phyloP scores from a whole-genome alignment of 2,329 filamentous ascomycete species.

The Apiospora arundinis region DNA sequence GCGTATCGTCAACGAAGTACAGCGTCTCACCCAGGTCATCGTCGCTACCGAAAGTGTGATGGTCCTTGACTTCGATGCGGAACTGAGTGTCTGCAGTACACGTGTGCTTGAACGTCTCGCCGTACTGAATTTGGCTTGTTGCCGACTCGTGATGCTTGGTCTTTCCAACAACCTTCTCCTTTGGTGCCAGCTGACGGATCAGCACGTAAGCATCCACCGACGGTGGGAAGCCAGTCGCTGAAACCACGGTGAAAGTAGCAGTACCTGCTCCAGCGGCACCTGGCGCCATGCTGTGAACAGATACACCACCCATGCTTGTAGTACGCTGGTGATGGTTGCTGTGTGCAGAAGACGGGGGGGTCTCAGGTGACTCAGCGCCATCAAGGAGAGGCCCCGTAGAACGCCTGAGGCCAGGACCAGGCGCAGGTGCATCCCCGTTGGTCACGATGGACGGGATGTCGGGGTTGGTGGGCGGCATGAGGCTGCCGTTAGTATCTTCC shows the following conservation, averaged over 20 bases:
- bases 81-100: conserved; percentile 87
- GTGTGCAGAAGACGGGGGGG: conserved; percentile 44
- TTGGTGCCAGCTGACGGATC: conserved; percentile 70
- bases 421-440: conserved; percentile 46
- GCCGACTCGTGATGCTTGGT: conserved; percentile 86
- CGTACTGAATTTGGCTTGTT: conserved; percentile 69
- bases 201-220: conserved; percentile 80
- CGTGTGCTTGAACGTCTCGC: conserved; percentile 78
- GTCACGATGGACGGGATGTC: conserved; percentile 53
- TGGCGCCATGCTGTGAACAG: conserved; percentile 68
- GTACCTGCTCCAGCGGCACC: conserved; percentile 71
- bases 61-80: conserved; percentile 83
- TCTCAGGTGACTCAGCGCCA: conserved; percentile 37
- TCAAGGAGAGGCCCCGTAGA: conserved; percentile 47
- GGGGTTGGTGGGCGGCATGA: conserved; percentile 43
- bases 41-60: conserved; percentile 83
- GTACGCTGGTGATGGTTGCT: conserved; percentile 54
- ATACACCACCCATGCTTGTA: conserved; percentile 68
- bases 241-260: conserved; percentile 80
- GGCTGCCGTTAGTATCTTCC: conserved; percentile 57
- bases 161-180: conserved; percentile 84
- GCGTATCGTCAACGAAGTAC: conserved; percentile 91
- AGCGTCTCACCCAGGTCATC: conserved; percentile 82
- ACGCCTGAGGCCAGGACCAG: conserved; percentile 48
- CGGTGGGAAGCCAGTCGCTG: conserved; percentile 78